These are phyloP conservation scores for Paecilomyces dactylethromorphus DNA, from an alignment of 2,329 filamentous ascomycete species.

Conservation along the genomic window DNA sequence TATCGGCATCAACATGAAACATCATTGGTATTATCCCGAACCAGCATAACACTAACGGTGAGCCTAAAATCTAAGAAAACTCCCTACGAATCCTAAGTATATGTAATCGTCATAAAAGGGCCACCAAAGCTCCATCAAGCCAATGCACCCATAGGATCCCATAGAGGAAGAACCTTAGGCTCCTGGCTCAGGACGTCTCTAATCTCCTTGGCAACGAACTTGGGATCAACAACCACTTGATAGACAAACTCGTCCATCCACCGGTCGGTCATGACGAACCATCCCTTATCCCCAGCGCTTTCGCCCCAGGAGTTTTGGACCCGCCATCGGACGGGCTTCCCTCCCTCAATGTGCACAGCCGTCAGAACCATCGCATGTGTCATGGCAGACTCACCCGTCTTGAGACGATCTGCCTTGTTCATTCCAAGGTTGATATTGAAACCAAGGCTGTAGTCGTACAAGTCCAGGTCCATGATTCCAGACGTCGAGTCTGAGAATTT, in stretches of 20 bases:
- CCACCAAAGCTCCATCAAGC: conserved; percentile 41
- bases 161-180: conserved; percentile 64
- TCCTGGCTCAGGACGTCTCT: conserved; percentile 64
- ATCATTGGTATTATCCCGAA: neutral
- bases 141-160: conserved; percentile 74
- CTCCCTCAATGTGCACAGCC: conserved; percentile 69
- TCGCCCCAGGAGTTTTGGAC: conserved; percentile 84
- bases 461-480: conserved; percentile 73
- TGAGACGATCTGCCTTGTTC: conserved; percentile 68
- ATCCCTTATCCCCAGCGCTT: conserved; percentile 65
- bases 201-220: conserved; percentile 59
- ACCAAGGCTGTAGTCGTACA: conserved; percentile 77
- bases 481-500: conserved; percentile 63
- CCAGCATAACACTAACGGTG: neutral
- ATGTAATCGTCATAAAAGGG: neutral
- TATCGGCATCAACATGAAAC: neutral
- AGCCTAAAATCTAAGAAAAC: neutral
- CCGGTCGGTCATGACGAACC: conserved; percentile 81
- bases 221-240: conserved; percentile 76
- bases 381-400: conserved; percentile 72
- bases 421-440: conserved; percentile 70
- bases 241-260: conserved; percentile 80
- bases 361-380: conserved; percentile 91
- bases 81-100: neutral
- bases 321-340: conserved; percentile 67